Percentiles rank a stretch among this genome's conserved stretches.
phyloP scores from a whole-genome alignment of 2,329 filamentous ascomycete genomes.

The Ceratocystis papillata region DNA sequence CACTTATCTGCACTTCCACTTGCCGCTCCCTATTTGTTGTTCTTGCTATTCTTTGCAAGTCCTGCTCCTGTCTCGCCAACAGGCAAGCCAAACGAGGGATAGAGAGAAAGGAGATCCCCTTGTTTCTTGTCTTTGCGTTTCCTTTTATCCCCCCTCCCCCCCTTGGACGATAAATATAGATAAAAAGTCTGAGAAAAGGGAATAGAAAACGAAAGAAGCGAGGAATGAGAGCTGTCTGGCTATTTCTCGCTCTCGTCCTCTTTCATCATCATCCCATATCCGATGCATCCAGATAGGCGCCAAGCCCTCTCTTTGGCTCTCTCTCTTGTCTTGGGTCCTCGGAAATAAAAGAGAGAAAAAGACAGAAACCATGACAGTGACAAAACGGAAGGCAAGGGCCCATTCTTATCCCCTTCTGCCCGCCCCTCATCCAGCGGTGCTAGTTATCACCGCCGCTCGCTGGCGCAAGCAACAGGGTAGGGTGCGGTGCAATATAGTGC shows the following conservation, averaged over 20 bases:
- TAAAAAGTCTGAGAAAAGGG: not conserved
- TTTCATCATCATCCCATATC: not conserved
- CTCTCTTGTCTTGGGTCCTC: not conserved
- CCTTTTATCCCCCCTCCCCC: not conserved
- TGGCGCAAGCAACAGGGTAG: not conserved
- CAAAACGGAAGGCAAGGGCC: not conserved
- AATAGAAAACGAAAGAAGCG: not conserved
- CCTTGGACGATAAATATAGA: not conserved
- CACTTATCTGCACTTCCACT: too few species aligned
- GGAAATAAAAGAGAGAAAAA: not conserved
- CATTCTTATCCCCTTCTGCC: not conserved
- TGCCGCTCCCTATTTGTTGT: not conserved
- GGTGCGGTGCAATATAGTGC: too few species aligned
- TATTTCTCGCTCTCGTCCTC: not conserved
- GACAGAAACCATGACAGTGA: not conserved
- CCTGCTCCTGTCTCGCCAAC: not conserved
- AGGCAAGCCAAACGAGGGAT: constrained; percentile 2
- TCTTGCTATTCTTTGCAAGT: not conserved
- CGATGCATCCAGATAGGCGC: not conserved
- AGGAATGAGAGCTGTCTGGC: not conserved
- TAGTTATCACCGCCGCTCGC: not conserved
- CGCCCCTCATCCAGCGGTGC: not conserved
- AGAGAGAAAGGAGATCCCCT: not conserved
- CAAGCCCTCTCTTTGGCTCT: not conserved
- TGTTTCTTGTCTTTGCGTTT: not conserved